phyloP scores from a whole-genome alignment of 2,329 filamentous ascomycete genomes.

The Claviceps arundinis region DNA sequence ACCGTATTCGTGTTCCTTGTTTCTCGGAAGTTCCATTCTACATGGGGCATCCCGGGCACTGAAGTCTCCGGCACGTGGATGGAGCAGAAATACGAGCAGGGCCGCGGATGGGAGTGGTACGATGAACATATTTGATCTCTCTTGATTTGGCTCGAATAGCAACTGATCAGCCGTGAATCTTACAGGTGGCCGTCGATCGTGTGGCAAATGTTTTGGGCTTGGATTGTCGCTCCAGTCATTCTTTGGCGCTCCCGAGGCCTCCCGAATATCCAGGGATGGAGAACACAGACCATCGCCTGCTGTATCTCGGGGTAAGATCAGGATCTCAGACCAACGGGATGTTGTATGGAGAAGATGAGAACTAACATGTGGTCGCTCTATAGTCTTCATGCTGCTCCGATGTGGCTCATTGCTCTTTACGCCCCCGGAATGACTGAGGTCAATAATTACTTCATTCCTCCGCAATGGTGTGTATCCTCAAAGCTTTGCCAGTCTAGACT shows the following conservation, averaged over 20 bases:
- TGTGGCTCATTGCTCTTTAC: conserved; percentile 51
- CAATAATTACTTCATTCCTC: conserved; percentile 43
- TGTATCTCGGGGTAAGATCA: conserved; percentile 28
- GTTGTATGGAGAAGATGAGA: background rate
- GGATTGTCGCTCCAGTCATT: conserved; percentile 46
- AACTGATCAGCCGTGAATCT: background rate
- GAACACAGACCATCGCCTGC: conserved; percentile 45
- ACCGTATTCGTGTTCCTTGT: conserved; percentile 48
- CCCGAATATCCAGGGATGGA: conserved; percentile 53
- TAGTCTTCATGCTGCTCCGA: conserved; percentile 50
- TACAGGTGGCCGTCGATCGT: conserved; percentile 46
- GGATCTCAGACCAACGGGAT: background rate
- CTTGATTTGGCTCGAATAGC: background rate
- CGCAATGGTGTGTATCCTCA: conserved; percentile 41
- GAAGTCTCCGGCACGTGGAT: conserved; percentile 43
- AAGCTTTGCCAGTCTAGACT: background rate
- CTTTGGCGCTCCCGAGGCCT: conserved; percentile 49
- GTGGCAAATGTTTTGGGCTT: conserved; percentile 53
- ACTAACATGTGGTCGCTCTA: background rate
- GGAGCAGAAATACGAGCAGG: conserved; percentile 31
- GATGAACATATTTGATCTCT: conserved; percentile 1
- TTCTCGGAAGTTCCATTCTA: conserved; percentile 51
- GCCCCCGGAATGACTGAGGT: conserved; percentile 35
- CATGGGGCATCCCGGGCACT: conserved; percentile 47
- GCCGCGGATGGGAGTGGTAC: conserved; percentile 53